Evolutionary conservation across 768 basidiomycete species (phyloP), one percentile per base, ranked within the genome.

Genomic region (Paxillus ammoniavirescens): DNA sequence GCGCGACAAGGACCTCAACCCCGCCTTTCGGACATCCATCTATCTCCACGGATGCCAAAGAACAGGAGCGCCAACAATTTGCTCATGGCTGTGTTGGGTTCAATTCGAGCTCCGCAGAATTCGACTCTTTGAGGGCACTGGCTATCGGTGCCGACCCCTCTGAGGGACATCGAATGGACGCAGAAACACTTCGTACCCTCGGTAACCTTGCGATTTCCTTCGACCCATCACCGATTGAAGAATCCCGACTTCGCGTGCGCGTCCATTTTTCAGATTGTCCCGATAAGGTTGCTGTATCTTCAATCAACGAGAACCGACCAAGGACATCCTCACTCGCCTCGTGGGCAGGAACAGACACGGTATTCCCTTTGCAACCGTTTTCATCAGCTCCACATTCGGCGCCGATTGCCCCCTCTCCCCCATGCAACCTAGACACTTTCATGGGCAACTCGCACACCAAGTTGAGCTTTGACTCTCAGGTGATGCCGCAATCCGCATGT

Each of bases 171-270:
- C 84, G 84, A 62, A 69, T 78, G 21, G 81, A 83, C 52, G 63
- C 75, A 49, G 71, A 75, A 41, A 77, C 74, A 41, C 74, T 76
- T 38, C 59, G 36, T 26, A 77, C 73, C 40, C 75, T 87, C 41
- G 79, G 78, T 51, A 82, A 79, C 41, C 72, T 91, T 49, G 81
- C 86, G 59, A 84, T 91, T 65, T 86, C 86, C 40, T 88, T 91
- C 61, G 89, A 91, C 59, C 72, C 86, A 43, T 77, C 75, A 40
- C 74, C 83, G 31, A 75, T 77, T 46, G 79, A 85, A 58, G 81
- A 86, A 63, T 85, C 87, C 53, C 86, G 82, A 71, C 85, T 89
- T 60, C 84, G 83, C 49, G 86, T 89, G 40, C 79, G 83, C 58
- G 87, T 89, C 58, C 84, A 89, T 61, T 81, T 84, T 42, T 74